Conservation (phyloP, 306 rosid species). For the Ochetophila trinervis region DNA sequence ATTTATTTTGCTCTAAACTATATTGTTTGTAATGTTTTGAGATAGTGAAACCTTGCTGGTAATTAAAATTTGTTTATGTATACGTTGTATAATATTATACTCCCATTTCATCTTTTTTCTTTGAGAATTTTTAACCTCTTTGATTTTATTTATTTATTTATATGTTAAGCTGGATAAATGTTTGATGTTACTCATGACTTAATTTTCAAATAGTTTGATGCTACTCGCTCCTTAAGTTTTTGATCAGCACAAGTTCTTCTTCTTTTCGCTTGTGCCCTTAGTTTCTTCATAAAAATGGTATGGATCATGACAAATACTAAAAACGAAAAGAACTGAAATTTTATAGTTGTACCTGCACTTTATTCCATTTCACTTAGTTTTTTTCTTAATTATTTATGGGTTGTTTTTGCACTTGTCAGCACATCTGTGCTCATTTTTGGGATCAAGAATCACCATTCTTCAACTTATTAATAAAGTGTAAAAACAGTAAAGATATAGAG, state of each 20-base stretch:
- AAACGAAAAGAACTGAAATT: neutral
- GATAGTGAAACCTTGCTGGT: neutral
- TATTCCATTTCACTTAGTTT: neutral
- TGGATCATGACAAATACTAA: neutral
- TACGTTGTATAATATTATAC: constrained; percentile 1
- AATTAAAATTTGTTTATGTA: neutral
- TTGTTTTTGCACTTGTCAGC: neutral
- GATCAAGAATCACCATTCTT: neutral
- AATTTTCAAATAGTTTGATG: neutral
- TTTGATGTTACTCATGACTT: neutral
- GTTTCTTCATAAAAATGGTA: no score
- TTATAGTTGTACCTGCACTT: neutral
- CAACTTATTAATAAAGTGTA: no score
- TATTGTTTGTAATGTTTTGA: no score
- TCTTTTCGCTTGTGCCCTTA: no score
- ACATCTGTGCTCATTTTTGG: neutral
- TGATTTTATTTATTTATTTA: neutral
- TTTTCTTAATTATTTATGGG: neutral
- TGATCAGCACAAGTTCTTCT: neutral
- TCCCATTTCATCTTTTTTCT: neutral
- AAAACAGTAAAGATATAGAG: no score
- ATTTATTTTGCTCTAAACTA: no score
- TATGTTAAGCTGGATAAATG: neutral
- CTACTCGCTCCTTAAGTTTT: neutral
- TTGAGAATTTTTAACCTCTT: neutral